These are phyloP conservation scores for Licmophora abbreviata DNA, from an alignment of 108 stramenopile genomes.

Conservation along the genomic window DNA sequence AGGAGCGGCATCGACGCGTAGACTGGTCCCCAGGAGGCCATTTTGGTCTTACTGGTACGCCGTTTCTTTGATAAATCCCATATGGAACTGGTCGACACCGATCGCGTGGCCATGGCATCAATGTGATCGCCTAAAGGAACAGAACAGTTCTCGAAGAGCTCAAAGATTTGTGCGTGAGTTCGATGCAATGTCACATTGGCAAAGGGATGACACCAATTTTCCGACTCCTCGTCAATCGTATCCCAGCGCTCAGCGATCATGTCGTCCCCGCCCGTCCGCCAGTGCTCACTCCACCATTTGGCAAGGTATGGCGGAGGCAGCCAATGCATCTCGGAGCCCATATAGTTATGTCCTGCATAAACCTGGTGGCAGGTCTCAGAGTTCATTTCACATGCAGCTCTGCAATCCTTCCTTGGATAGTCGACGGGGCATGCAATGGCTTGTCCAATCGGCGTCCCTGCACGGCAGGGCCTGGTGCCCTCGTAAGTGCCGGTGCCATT, in stretches of 20 bases:
- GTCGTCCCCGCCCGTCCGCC: not conserved
- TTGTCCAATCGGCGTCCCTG: constrained; percentile 31
- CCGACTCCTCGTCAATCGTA: not conserved
- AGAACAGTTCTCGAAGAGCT: too few species aligned
- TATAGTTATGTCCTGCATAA: constrained; percentile 23
- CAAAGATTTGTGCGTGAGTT: too few species aligned
- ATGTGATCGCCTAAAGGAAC: constrained; percentile 1
- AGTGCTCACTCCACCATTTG: constrained; percentile 18
- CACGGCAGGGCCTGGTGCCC: constrained; percentile 20
- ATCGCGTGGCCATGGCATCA: too few species aligned
- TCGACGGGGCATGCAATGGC: constrained; percentile 24
- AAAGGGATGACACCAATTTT: not conserved
- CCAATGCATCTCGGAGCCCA: constrained; percentile 41
- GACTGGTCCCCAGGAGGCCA: not conserved
- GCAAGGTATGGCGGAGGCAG: constrained; percentile 19
- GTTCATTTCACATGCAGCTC: not conserved
- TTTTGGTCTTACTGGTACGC: too few species aligned
- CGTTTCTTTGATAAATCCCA: too few species aligned
- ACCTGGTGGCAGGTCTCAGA: constrained; percentile 15
- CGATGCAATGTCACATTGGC: too few species aligned
- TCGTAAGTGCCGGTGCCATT: constrained; percentile 12
- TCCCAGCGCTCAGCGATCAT: not conserved
- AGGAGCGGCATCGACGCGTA: not conserved
- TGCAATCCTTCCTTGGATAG: not conserved
- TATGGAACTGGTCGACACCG: too few species aligned